Base-by-base conservation (phyloP, 1,139 yeast species). In the Nadsonia starkeyi-henricii region DNA sequence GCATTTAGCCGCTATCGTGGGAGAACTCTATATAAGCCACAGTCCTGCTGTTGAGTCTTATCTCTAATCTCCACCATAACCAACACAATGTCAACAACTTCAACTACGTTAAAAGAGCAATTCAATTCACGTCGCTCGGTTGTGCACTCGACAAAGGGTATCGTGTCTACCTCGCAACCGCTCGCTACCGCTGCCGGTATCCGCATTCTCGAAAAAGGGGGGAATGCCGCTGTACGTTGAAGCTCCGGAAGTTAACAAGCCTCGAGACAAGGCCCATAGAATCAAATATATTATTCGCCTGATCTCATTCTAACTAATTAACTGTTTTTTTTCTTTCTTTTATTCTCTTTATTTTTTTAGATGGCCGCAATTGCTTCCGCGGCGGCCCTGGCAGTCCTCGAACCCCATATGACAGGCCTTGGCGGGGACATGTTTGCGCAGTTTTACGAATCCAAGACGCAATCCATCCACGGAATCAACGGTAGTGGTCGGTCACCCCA, bases 381-480 rank as follows among this genome's bases (percentile, higher is more conserved):
- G 5, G 91, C 94, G 3, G 85, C 81, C 5, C 68, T 85, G 43
- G 75, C 82, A 53, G 76, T 84, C 13, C 67, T 80, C 2, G 95
- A 85, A 59, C 93, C 94, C 0, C 74, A 76, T 33, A 79, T 85
- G 53, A 84, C 91, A 1, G 93, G 93, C 15, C 73, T 84, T 49
- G 95, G 94, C 2, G 94, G 94, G 33, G 95, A 85, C 60, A 80
- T 85, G 52, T 85, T 83, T 67, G 77, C 80, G 1, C 65, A 84
- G 46, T 79, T 70, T 59, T 81, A 79, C 62, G 72, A 77, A 44
- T 71, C 72, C 39, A 57, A 64, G 37, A 68, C 73, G 21, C 70
- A 72, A 49, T 66, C 69, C 50, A 84, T 82, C 1, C 66, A 69
- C 50, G 94, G 91, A 0, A 58, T 85, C 55, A 85, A 84, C 61